Evolutionary conservation across 2,329 filamentous ascomycete species (phyloP), one percentile per base, ranked within the genome.

Genomic region (Stenocarpella maydis): DNA sequence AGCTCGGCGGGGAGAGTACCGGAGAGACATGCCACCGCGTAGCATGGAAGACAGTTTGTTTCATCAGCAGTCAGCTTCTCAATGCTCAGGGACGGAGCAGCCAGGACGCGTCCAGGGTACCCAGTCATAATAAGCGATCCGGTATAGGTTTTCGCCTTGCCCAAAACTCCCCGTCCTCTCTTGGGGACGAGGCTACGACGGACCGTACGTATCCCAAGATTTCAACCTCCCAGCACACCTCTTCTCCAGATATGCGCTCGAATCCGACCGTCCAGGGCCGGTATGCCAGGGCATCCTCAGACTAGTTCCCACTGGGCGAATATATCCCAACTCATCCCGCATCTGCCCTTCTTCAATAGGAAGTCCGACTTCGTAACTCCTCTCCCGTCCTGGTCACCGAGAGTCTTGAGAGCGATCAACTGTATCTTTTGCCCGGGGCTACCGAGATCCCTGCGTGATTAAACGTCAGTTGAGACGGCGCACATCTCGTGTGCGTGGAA

Each of bases 391-490:
- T 77, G 77, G 5, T 81, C 82, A 55, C 85, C 82, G 4, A 88
- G 70, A 28, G 76, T 70, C 75, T 81, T 14, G 77, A 97, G 82
- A 24, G 88, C 87, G 69, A 87, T 87, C 37, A 96, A 79, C 73
- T 85, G 86, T 7, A 95, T 81, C 65, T 85, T 88, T 79, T 94
- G 88, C 0, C 93, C 93, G 0, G 90, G 87, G 0, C 83, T 83
- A 1, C 93, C 93, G 24, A 97, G 81, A 69, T 90, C 86, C 39
- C 83, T 71, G 5, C 6, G 47, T 5, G 10, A 31, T 10, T 3
- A 26, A 15, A 47, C 17, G 41, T 67, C 28, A 64, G 63, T 47
- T 41, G 31, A n/a, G n/a, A 66, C 39, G 55, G n/a, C n/a, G 17
- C 17, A 60, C 31, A 7, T 47, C 37, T 37, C 14, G 26, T 21